phyloP scores from a whole-genome alignment of 306 rosid genomes.

The Quercus bicolor region DNA sequence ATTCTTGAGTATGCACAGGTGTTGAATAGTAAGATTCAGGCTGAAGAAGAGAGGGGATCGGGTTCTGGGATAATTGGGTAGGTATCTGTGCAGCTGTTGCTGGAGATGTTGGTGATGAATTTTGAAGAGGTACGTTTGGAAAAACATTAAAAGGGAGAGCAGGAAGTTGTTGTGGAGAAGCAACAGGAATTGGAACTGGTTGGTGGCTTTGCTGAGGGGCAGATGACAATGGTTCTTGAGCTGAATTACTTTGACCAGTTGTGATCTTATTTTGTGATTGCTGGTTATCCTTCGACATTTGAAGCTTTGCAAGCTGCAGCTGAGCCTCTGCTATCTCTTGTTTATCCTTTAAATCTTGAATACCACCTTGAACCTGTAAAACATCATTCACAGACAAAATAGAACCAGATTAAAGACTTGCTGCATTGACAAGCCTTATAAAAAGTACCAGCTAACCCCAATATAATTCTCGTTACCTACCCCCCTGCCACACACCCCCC shows the following conservation, averaged over 20 bases:
- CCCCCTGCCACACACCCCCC: too few relatives aligned
- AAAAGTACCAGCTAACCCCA: background rate
- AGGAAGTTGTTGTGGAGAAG: constrained; percentile 15
- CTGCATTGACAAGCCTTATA: background rate
- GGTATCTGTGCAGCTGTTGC: constrained; percentile 10
- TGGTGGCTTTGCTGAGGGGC: constrained; percentile 21
- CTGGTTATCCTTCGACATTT: constrained; percentile 15
- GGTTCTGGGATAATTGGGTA: constrained; percentile 10
- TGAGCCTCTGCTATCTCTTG: constrained; percentile 35
- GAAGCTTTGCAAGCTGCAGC: constrained; percentile 29
- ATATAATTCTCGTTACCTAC: too few relatives aligned
- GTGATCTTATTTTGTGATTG: constrained; percentile 11
- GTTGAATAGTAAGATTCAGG: constrained; percentile 17
- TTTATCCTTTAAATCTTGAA: constrained; percentile 37
- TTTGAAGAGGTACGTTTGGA: constrained; percentile 9
- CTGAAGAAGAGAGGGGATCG: constrained; percentile 5
- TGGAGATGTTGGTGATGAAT: constrained; percentile 4
- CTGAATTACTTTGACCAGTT: constrained; percentile 4
- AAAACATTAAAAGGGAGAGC: constrained; percentile 13
- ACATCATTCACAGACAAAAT: background rate
- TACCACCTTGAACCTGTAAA: constrained; percentile 32
- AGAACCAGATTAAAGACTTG: background rate
- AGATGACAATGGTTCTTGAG: constrained; percentile 7
- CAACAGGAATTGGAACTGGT: constrained; percentile 12
- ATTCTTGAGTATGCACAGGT: constrained; percentile 16